Conservation (phyloP, 805 yeast genomes). For the Ogataea populi-albae region DNA sequence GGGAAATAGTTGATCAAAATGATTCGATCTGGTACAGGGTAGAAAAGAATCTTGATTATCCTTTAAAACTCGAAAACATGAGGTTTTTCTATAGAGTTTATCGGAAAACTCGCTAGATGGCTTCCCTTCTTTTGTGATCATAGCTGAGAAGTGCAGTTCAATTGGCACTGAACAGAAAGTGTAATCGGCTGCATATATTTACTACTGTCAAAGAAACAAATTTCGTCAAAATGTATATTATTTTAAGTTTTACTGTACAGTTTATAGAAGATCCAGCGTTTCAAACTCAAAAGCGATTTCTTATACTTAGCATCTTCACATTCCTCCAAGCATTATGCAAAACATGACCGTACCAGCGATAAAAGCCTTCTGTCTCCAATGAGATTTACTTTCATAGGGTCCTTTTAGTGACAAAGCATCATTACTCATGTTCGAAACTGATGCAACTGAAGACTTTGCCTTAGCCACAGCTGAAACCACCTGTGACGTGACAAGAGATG, state of each 20-base stretch:
- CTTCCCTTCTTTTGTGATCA: no score
- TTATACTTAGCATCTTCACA: no score
- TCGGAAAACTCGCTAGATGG: constrained; percentile 38
- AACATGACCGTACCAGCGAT: constrained; percentile 23
- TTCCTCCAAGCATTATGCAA: constrained; percentile 19
- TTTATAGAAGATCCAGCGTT: no score
- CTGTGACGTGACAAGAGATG: constrained; percentile 11
- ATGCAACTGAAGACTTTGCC: constrained; percentile 18
- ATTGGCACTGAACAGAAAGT: no score
- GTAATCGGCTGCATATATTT: no score
- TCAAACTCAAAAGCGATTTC: no score
- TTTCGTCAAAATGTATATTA: no score
- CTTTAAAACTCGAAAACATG: constrained; percentile 80
- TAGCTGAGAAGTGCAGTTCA: no score
- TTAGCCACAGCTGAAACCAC: constrained; percentile 17
- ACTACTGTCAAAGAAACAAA: no score
- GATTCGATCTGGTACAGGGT: constrained; percentile 84
- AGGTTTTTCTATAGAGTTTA: constrained; percentile 79
- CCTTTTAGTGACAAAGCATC: constrained; percentile 13
- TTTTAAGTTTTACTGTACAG: no score
- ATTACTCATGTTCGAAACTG: constrained; percentile 18
- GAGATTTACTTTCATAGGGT: constrained; percentile 8
- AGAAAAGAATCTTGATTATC: constrained; percentile 49
- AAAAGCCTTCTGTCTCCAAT: constrained; percentile 22
- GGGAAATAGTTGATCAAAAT: constrained; percentile 63